Evolutionary conservation across 164 flowering plant genomes (phyloP).

Genomic region (Tetracentron sinense): DNA sequence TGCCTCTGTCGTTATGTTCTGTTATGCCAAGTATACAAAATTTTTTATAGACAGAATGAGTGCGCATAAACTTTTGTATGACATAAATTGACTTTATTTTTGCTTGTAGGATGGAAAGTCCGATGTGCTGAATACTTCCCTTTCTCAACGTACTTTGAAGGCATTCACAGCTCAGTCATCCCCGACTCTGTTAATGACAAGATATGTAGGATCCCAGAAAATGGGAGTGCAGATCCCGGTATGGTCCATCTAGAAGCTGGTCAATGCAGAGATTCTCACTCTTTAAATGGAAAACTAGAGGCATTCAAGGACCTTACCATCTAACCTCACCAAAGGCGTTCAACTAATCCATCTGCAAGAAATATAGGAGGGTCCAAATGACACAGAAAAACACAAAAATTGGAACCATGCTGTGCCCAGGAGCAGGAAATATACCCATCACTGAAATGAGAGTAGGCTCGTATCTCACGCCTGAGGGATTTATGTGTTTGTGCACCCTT

Average conservation of each 20-base stretch:
- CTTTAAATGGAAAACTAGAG: slow-evolving; percentile 67
- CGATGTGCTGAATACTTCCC: slow-evolving; percentile 80
- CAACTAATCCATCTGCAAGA: slow-evolving; percentile 6
- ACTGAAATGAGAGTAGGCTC: slow-evolving; percentile 7
- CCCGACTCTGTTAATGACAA: slow-evolving; percentile 30
- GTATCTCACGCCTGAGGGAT: slow-evolving; percentile 3
- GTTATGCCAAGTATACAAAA: too few relatives aligned
- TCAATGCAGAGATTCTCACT: slow-evolving; percentile 20
- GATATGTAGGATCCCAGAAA: slow-evolving; percentile 32
- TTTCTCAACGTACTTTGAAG: slow-evolving; percentile 78
- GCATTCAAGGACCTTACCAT: slow-evolving; percentile 51
- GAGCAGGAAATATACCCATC: neutral
- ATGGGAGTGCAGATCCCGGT: too few relatives aligned
- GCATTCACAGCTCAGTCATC: slow-evolving; percentile 59
- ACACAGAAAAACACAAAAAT: slow-evolving; percentile 5
- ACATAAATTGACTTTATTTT: slow-evolving; percentile 3
- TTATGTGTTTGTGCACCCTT: too few relatives aligned
- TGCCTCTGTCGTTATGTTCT: too few relatives aligned
- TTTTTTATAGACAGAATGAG: too few relatives aligned
- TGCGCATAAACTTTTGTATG: too few relatives aligned
- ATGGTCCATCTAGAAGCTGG: slow-evolving; percentile 22
- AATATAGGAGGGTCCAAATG: slow-evolving; percentile 1
- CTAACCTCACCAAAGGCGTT: slow-evolving; percentile 14
- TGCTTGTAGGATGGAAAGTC: slow-evolving; percentile 73
- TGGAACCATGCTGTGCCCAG: neutral